phyloP scores from a whole-genome alignment of 2,329 filamentous ascomycete genomes.

The Penicillium janthinellum region DNA sequence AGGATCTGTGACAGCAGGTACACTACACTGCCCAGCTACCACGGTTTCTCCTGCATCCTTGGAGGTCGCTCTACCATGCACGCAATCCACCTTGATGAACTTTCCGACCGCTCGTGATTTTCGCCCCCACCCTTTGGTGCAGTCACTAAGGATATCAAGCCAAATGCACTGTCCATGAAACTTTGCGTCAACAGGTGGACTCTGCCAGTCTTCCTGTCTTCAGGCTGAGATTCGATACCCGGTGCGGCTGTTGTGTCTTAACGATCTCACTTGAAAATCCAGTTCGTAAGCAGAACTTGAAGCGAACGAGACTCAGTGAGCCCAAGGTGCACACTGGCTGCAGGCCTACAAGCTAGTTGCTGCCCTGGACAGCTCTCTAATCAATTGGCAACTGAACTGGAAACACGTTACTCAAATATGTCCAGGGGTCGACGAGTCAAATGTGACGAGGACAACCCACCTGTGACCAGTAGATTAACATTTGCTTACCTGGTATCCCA shows the following conservation, averaged over 20 bases:
- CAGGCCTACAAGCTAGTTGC: constrained; percentile 66
- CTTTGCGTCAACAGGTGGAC: too few relatives aligned
- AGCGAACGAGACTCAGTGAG: constrained; percentile 5
- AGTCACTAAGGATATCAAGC: neutral
- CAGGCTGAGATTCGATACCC: too few relatives aligned
- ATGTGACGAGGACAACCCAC: constrained; percentile 65
- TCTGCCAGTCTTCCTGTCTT: too few relatives aligned
- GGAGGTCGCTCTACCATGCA: neutral
- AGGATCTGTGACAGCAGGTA: neutral
- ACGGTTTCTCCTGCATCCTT: neutral
- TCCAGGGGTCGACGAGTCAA: constrained; percentile 56
- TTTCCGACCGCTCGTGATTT: neutral
- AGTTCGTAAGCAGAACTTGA: neutral
- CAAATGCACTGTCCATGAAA: neutral
- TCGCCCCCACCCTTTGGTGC: neutral
- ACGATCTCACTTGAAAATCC: neutral
- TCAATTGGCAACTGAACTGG: neutral
- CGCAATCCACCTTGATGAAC: neutral
- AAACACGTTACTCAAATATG: constrained; percentile 1
- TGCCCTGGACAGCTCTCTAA: neutral
- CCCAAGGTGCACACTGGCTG: constrained; percentile 54
- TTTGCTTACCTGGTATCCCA: neutral
- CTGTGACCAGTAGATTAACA: constrained; percentile 58
- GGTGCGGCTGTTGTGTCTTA: neutral
- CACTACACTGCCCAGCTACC: neutral